phyloP scores from a whole-genome alignment of 2,329 filamentous ascomycete species.

The Ilyonectria sp. region DNA sequence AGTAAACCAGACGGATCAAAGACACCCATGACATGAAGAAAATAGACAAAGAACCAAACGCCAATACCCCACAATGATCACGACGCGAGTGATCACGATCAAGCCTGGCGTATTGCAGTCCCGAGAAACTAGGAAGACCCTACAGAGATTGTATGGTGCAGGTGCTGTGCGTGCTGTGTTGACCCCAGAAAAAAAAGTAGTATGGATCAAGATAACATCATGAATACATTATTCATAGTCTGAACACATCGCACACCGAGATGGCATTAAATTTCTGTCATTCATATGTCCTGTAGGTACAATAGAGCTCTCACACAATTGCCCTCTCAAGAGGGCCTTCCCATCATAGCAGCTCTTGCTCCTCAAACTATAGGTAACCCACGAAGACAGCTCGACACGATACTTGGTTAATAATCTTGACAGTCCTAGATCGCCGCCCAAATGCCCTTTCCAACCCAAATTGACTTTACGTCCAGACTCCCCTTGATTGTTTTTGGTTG shows the following conservation, averaged over 20 bases:
- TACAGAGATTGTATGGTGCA: too few species aligned
- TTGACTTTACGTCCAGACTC: slow-evolving; percentile 46
- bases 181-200: too few species aligned
- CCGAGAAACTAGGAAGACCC: too few species aligned
- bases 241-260: neutral
- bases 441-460: slow-evolving; percentile 43
- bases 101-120: too few species aligned
- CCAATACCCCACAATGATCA: too few species aligned
- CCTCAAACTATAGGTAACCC: slow-evolving; percentile 32
- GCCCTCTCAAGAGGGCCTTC: slow-evolving; percentile 21
- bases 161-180: too few species aligned
- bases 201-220: too few species aligned
- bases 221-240: neutral
- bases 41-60: too few species aligned
- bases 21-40: too few species aligned
- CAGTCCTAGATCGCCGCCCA: slow-evolving; percentile 43
- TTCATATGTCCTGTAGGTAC: slow-evolving; percentile 45
- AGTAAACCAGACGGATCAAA: too few species aligned
- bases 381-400: slow-evolving; percentile 41
- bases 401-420: slow-evolving; percentile 42
- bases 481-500: slow-evolving; percentile 37
- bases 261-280: slow-evolving; percentile 43
- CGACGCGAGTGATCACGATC: too few species aligned
- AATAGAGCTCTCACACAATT: slow-evolving; percentile 33
- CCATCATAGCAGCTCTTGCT: slow-evolving; percentile 31